Conservation (phyloP, 2,329 filamentous ascomycete species). For the Xylariaceae sp. region DNA sequence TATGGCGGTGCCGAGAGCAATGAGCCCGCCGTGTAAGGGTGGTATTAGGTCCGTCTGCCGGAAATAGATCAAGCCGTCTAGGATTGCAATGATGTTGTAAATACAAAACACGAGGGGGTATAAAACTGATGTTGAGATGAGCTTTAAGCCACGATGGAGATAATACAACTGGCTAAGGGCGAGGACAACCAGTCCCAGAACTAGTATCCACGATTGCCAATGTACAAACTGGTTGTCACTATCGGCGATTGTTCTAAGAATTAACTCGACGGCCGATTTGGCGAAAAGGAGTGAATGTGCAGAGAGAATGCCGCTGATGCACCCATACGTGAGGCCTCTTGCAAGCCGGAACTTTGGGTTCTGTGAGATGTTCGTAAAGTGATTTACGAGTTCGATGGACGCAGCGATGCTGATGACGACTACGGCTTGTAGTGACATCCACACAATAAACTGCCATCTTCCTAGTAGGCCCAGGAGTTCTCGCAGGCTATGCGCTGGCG, state of each 20-base stretch:
- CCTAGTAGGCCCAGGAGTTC: conserved; percentile 80
- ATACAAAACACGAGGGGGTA: conserved; percentile 98
- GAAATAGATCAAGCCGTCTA: conserved; percentile 97
- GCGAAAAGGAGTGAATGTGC: conserved; percentile 92
- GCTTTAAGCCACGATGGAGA: conserved; percentile 88
- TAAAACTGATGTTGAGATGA: conserved; percentile 92
- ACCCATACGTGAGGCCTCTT: conserved; percentile 85
- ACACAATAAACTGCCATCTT: conserved; percentile 78
- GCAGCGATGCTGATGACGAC: conserved; percentile 73
- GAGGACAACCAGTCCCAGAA: conserved; percentile 78
- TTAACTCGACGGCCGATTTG: conserved; percentile 93
- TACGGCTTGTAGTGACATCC: conserved; percentile 83
- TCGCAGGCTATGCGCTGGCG: conserved; percentile 84
- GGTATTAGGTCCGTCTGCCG: conserved; percentile 82
- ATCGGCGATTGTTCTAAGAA: conserved; percentile 85
- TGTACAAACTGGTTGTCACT: conserved; percentile 90
- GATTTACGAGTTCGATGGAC: conserved; percentile 62
- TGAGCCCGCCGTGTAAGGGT: conserved; percentile 76
- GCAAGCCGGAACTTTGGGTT: conserved; percentile 74
- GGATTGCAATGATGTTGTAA: conserved; percentile 98
- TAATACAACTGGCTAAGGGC: conserved; percentile 94
- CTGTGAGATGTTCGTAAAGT: conserved; percentile 58
- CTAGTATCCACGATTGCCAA: conserved; percentile 93
- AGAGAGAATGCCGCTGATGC: conserved; percentile 89
- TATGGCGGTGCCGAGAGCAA: conserved; percentile 84